Conservation (phyloP, 2,329 filamentous ascomycete species). For the Fusarium keratoplasticum region DNA sequence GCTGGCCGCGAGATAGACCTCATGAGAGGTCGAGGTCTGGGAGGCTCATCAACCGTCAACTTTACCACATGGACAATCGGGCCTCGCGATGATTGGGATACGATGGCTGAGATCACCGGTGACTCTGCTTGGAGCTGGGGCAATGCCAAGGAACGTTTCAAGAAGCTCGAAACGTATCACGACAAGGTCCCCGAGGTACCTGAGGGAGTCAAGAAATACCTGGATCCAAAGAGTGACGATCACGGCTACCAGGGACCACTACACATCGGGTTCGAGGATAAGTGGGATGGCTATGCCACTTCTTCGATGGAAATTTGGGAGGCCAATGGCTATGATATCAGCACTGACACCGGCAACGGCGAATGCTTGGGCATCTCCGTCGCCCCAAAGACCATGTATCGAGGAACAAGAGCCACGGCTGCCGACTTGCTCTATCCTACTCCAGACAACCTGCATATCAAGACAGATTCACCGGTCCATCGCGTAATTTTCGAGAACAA, state of each 20-base stretch:
- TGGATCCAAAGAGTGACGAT: constrained; percentile 12
- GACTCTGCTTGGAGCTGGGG: constrained; percentile 26
- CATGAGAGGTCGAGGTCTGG: constrained; percentile 25
- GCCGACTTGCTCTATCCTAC: constrained; percentile 19
- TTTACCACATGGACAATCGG: constrained; percentile 31
- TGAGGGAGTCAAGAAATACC: constrained; percentile 21
- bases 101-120: constrained; percentile 18
- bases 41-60: constrained; percentile 29
- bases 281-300: constrained; percentile 29
- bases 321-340: constrained; percentile 25
- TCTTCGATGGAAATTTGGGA: constrained; percentile 22
- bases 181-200: constrained; percentile 21
- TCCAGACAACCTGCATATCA: constrained; percentile 16
- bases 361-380: constrained; percentile 21
- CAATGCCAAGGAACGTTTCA: constrained; percentile 16
- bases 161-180: constrained; percentile 28
- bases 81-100: constrained; percentile 28
- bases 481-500: constrained; percentile 16
- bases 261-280: constrained; percentile 24
- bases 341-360: constrained; percentile 21
- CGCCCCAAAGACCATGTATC: constrained; percentile 21
- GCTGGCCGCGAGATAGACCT: constrained; percentile 24
- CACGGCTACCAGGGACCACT: constrained; percentile 25
- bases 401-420: constrained; percentile 20
- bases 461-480: constrained; percentile 16